phyloP scores from a whole-genome alignment of 768 basidiomycete genomes.

The Lactarius vividus region DNA sequence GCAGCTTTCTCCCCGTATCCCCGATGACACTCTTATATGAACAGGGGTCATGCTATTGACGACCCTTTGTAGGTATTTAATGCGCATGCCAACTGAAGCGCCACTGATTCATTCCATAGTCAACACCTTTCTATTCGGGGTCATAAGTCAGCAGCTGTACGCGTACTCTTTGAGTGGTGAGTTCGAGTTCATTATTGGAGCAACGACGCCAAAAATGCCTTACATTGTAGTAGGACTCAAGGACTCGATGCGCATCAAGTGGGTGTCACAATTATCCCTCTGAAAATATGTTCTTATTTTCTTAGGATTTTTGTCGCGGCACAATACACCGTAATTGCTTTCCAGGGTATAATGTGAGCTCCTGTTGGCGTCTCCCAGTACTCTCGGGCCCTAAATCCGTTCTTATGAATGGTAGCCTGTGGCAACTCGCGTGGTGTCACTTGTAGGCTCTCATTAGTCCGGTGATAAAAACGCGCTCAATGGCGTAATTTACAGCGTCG shows the following conservation, averaged over 20 bases:
- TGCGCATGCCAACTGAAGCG: background rate
- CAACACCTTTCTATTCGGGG: slow-evolving; percentile 4
- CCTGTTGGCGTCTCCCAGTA: background rate
- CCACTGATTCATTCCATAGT: background rate
- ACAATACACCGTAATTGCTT: background rate
- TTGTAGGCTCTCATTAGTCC: background rate
- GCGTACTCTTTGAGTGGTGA: slow-evolving; percentile 6
- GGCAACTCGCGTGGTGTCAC: background rate
- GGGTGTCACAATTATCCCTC: background rate
- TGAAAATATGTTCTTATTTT: background rate
- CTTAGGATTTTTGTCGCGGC: background rate
- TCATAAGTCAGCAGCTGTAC: slow-evolving; percentile 7
- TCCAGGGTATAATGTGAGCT: slow-evolving; percentile 2
- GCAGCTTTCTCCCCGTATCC: background rate
- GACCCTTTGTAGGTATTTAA: background rate
- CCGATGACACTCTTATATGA: background rate
- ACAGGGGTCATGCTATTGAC: background rate
- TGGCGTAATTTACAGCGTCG: background rate
- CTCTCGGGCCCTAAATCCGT: background rate
- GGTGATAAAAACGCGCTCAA: background rate
- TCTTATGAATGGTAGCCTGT: background rate
- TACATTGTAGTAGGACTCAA: slow-evolving; percentile 1
- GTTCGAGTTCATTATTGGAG: background rate
- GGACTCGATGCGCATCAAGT: slow-evolving; percentile 3
- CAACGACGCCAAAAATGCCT: background rate